These are phyloP conservation scores for Polytrichum commune DNA, from an alignment of 225 moss, liverwort and hornwort genomes.

Conservation along the genomic window DNA sequence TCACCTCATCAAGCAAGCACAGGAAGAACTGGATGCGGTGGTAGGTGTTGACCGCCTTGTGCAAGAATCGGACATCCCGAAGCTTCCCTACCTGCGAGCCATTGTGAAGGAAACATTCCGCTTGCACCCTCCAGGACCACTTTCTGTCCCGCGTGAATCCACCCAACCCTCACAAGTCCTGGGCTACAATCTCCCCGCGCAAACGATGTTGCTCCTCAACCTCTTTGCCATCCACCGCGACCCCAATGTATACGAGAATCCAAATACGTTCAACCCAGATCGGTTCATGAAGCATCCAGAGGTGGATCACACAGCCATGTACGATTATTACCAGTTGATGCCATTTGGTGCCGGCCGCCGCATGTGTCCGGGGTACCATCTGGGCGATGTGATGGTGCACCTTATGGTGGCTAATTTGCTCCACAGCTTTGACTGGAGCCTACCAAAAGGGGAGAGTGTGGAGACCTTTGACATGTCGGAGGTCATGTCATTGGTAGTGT, in stretches of 20 bases:
- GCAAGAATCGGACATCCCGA: conserved; percentile 43
- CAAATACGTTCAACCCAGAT: conserved; percentile 36
- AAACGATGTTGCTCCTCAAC: conserved; percentile 52
- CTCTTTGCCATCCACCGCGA: conserved; percentile 4
- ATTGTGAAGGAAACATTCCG: conserved; percentile 58
- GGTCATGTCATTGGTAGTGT: conserved; percentile 19
- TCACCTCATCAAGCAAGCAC: conserved; percentile 23
- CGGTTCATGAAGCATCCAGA: conserved; percentile 34
- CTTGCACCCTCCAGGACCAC: conserved; percentile 35
- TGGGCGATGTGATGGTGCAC: conserved; percentile 41
- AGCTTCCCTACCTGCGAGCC: conserved; percentile 39
- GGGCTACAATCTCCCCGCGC: conserved; percentile 41
- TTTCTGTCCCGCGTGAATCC: conserved; percentile 32
- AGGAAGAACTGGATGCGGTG: background rate
- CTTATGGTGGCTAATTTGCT: conserved; percentile 47
- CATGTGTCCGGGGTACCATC: conserved; percentile 42
- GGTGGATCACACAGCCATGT: conserved; percentile 19
- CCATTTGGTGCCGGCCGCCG: conserved; percentile 52
- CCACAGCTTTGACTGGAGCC: conserved; percentile 49
- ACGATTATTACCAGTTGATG: conserved; percentile 40
- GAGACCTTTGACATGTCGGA: conserved; percentile 45
- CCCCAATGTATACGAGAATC: background rate
- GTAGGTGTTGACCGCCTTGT: conserved; percentile 25
- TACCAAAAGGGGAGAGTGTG: conserved; percentile 20
- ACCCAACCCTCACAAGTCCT: conserved; percentile 24